A percentile compares a stretch with the other conserved stretches of the same genome.
phyloP scores from a whole-genome alignment of 1,284 basidiomycete species.

The Tylopilus sp. region DNA sequence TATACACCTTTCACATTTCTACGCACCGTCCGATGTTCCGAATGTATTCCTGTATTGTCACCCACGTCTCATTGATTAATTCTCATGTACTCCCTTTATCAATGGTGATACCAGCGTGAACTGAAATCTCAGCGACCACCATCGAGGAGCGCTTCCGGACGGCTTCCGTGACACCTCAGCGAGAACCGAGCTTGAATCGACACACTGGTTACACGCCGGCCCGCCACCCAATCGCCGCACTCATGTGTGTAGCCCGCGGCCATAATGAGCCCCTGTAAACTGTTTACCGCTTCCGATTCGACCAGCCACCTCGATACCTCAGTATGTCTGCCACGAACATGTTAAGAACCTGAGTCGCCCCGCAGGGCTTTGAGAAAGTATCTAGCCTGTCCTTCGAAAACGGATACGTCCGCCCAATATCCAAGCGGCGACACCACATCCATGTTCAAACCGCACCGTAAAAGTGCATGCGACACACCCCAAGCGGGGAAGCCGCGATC shows the following conservation, averaged over 20 bases:
- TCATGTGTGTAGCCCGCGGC: neutral
- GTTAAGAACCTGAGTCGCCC: neutral
- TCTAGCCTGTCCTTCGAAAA: neutral
- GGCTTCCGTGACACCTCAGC: too few species aligned
- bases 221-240: too few species aligned
- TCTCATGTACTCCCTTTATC: slow-evolving; percentile 11
- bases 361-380: neutral
- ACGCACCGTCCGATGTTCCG: slow-evolving; percentile 6
- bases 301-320: neutral
- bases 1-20: slow-evolving; percentile 12
- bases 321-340: neutral
- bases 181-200: too few species aligned
- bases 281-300: neutral
- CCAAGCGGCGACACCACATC: neutral
- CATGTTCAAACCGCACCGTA: neutral
- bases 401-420: neutral
- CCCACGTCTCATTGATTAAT: slow-evolving; percentile 13
- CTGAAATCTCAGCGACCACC: too few species aligned
- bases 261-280: neutral
- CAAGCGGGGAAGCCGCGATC: too few species aligned
- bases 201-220: too few species aligned
- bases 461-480: neutral
- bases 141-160: neutral
- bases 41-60: slow-evolving; percentile 13
- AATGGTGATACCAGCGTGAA: slow-evolving; percentile 6